These are phyloP conservation scores for Lentinula sp. DNA, from an alignment of 768 basidiomycete species.

Conservation along the genomic window DNA sequence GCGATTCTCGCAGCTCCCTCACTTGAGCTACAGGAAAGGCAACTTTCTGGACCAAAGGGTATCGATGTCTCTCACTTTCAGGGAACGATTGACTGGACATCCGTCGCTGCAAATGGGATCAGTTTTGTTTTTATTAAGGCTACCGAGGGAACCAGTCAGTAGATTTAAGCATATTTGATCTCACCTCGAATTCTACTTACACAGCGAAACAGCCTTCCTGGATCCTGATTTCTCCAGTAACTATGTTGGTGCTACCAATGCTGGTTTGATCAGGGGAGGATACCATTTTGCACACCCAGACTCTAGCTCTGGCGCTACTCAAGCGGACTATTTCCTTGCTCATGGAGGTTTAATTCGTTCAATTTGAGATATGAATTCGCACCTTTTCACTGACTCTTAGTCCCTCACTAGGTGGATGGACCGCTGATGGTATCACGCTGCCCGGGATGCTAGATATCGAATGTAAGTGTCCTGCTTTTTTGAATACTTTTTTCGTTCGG, in stretches of 20 bases:
- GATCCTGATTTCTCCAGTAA: slow-evolving; percentile 40
- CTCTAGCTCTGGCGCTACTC: slow-evolving; percentile 44
- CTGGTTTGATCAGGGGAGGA: slow-evolving; percentile 49
- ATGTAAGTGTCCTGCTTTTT: slow-evolving; percentile 26
- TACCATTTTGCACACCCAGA: slow-evolving; percentile 61
- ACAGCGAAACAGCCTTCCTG: slow-evolving; percentile 23
- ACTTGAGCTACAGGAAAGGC: slow-evolving; percentile 20
- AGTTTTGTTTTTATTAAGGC: slow-evolving; percentile 62
- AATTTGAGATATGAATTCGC: neutral
- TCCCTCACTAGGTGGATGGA: slow-evolving; percentile 39
- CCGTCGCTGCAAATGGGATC: slow-evolving; percentile 44
- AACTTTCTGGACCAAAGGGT: slow-evolving; percentile 31
- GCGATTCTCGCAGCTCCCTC: slow-evolving; percentile 10
- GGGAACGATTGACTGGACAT: slow-evolving; percentile 41
- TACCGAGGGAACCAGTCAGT: slow-evolving; percentile 52
- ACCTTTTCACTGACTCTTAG: neutral
- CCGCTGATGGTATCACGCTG: slow-evolving; percentile 49
- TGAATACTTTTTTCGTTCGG: neutral
- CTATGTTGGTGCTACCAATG: slow-evolving; percentile 50
- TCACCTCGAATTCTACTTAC: neutral
- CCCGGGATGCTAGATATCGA: slow-evolving; percentile 63
- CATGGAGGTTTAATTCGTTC: slow-evolving; percentile 37
- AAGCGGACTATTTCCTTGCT: slow-evolving; percentile 53
- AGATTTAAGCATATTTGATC: neutral
- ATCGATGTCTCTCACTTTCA: slow-evolving; percentile 55